These are phyloP conservation scores for Wickerhamomyces sydowiorum DNA, from an alignment of 805 yeast species.

Conservation along the genomic window DNA sequence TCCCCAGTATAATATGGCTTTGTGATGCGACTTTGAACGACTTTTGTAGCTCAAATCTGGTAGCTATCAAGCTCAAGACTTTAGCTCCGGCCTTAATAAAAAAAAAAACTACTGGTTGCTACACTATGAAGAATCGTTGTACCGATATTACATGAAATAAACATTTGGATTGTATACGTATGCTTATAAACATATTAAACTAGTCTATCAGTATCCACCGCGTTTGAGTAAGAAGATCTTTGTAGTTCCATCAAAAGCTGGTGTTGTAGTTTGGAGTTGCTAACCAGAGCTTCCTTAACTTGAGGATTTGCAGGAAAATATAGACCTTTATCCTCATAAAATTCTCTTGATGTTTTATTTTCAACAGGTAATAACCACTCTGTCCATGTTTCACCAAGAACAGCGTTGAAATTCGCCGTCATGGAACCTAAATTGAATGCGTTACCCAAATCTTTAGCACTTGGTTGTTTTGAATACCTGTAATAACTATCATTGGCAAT, in stretches of 20 bases:
- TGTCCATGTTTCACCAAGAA: constrained; percentile 64
- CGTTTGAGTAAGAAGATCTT: background rate
- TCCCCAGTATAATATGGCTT: no score
- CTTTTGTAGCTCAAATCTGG: no score
- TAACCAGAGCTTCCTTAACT: constrained; percentile 32
- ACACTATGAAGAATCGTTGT: no score
- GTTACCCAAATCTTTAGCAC: constrained; percentile 47
- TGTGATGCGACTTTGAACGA: no score
- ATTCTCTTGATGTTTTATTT: constrained; percentile 23
- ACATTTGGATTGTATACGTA: background rate
- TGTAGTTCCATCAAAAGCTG: constrained; percentile 16
- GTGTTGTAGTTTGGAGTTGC: constrained; percentile 39
- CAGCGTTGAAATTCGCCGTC: constrained; percentile 51
- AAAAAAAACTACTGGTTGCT: no score
- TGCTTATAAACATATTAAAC: background rate
- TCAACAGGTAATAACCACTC: constrained; percentile 71
- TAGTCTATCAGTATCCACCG: background rate
- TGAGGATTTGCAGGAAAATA: constrained; percentile 43
- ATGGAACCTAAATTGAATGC: constrained; percentile 67
- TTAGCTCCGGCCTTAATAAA: no score
- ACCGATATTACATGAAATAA: no score
- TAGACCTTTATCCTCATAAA: constrained; percentile 39
- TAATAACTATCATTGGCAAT: constrained; percentile 28
- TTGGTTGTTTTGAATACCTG: constrained; percentile 37
- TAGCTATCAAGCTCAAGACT: no score